Conservation (phyloP, 257 asterid genomes). For the Nicotiana attenuata region DNA sequence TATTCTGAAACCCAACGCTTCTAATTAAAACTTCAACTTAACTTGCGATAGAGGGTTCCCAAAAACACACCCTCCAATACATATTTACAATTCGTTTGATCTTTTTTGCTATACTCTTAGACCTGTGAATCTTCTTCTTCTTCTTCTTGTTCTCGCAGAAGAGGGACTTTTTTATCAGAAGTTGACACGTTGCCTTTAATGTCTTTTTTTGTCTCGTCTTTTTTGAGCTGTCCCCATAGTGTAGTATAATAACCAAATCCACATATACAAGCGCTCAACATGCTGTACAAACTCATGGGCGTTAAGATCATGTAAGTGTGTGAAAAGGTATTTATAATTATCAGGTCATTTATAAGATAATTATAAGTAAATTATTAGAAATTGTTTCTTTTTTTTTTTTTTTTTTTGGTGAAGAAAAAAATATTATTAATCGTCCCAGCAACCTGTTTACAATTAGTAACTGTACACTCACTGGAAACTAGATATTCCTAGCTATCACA, state of each 20-base stretch:
- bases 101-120: neutral
- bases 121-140: slow-evolving; percentile 34
- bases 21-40: neutral
- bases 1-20: neutral
- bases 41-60: neutral
- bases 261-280: slow-evolving; percentile 60
- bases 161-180: slow-evolving; percentile 43
- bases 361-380: too few relatives aligned
- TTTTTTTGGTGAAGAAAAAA: too few relatives aligned
- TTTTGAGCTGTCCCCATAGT: slow-evolving; percentile 50
- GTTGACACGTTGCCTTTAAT: neutral
- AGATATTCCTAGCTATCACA: too few relatives aligned
- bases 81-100: neutral
- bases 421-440: too few relatives aligned
- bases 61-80: slow-evolving; percentile 16
- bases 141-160: slow-evolving; percentile 17
- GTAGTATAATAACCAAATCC: slow-evolving; percentile 61
- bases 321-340: too few relatives aligned
- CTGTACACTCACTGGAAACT: too few relatives aligned
- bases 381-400: too few relatives aligned
- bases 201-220: slow-evolving; percentile 19
- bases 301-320: too few relatives aligned
- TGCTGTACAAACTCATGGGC: slow-evolving; percentile 26
- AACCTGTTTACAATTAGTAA: too few relatives aligned
- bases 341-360: too few relatives aligned